Base-by-base conservation (phyloP, 2,329 filamentous ascomycete species). In the Hypoxylon sp. region DNA sequence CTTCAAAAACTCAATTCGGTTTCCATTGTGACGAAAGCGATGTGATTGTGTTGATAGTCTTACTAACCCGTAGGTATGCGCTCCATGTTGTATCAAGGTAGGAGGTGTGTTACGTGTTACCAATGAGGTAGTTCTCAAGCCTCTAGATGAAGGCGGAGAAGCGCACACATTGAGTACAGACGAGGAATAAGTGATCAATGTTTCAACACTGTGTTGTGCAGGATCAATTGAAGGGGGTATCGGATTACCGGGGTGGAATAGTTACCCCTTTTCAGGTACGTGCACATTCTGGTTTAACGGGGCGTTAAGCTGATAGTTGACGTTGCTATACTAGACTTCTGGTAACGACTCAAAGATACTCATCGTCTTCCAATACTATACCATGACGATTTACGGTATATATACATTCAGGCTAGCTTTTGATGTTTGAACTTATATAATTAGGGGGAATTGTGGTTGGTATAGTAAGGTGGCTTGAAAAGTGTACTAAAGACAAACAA, bases 71-170 rank as follows among this genome's bases (percentile, higher is more conserved):
- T n/a, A n/a, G n/a, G n/a, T 40, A 31, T 38, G 16, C 17, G 5
- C 15, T 16, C 15, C 29, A 51, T 16, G 31, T 50, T 21, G 20
- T 15, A 37, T 37, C 13, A n/a, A n/a, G 17, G 7, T 13, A 17
- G 25, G 36, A 26, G 41, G 35, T 30, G 45, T 30, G 15, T 21
- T 43, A 34, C 29, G 40, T 43, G 40, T 43, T 37, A 29, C 38
- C 15, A 16, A 13, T 27, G 25, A 50, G 25, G n/a, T 30, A 20
- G 26, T 27, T 15, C 30, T 36, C 13, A 35, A 29, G 11, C 31
- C 19, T 26, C 20, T 43, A 13, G 29, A 21, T 30, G n/a, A n/a
- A n/a, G n/a, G n/a, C n/a, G n/a, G n/a, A n/a, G n/a, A n/a, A n/a
- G n/a, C n/a, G n/a, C n/a, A n/a, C n/a, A n/a, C n/a, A n/a, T n/a